A percentile compares a stretch with the other conserved stretches of the same genome.
phyloP scores from a whole-genome alignment of 257 asterid species.

The Buddleja alternifolia region DNA sequence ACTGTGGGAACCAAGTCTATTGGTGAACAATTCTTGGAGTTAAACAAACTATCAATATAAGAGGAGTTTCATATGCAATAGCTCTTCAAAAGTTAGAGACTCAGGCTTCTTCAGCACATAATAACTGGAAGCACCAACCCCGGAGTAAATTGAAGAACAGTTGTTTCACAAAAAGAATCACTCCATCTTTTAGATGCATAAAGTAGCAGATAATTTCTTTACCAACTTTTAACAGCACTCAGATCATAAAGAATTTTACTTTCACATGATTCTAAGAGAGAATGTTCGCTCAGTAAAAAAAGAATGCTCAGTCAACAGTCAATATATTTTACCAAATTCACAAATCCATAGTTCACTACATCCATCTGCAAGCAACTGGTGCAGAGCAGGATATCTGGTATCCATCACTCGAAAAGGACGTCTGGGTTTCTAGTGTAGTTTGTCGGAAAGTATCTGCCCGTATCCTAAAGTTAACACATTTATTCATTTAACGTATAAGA shows the following conservation, averaged over 20 bases:
- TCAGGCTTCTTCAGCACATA: slow-evolving; percentile 8
- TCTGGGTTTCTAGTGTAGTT: not conserved
- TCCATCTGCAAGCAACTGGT: not conserved
- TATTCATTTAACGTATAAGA: not conserved
- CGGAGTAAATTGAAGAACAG: slow-evolving; percentile 4
- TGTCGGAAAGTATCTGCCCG: not conserved
- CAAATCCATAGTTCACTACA: no score
- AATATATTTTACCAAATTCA: slow-evolving; percentile 6
- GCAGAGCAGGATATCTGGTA: not conserved
- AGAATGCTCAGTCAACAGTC: slow-evolving; percentile 6
- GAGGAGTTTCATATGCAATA: not conserved
- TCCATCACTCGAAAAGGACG: not conserved
- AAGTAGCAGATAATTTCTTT: slow-evolving; percentile 21
- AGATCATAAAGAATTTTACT: not conserved
- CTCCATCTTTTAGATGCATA: slow-evolving; percentile 21
- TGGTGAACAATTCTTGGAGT: slow-evolving; percentile 1
- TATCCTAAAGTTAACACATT: not conserved
- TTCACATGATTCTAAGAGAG: slow-evolving; percentile 13
- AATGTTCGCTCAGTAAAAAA: slow-evolving; percentile 11
- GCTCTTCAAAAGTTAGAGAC: not conserved
- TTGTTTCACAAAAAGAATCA: not conserved
- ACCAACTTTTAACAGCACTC: not conserved
- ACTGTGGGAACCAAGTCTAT: not conserved
- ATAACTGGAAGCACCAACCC: slow-evolving; percentile 11
- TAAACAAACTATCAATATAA: not conserved